Conservation (phyloP, 2,329 filamentous ascomycete species). For the Catunica adiposa region DNA sequence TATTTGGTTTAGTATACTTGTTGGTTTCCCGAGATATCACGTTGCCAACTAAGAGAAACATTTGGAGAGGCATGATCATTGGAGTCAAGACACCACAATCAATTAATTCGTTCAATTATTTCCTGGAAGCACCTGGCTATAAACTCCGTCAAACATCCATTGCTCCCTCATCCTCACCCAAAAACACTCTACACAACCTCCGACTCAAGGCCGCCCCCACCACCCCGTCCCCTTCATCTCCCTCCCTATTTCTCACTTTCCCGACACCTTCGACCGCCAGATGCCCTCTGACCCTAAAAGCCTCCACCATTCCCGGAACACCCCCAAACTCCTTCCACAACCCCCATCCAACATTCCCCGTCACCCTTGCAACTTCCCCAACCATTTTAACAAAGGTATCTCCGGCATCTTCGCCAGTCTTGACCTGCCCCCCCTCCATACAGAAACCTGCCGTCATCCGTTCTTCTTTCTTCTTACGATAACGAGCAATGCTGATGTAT, state of each 20-base stretch:
- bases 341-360: conserved; percentile 54
- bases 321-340: conserved; percentile 44
- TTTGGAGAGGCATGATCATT: too few relatives aligned
- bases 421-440: conserved; percentile 64
- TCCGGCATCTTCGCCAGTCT: conserved; percentile 43
- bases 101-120: too few relatives aligned
- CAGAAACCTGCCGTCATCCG: conserved; percentile 49
- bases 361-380: conserved; percentile 56
- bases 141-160: conserved; percentile 31
- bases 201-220: conserved; percentile 43
- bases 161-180: conserved; percentile 36
- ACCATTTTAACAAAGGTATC: conserved; percentile 64
- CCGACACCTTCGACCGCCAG: conserved; percentile 43
- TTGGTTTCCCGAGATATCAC: too few relatives aligned
- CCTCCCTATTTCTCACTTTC: conserved; percentile 41
- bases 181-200: conserved; percentile 44
- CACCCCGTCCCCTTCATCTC: conserved; percentile 35
- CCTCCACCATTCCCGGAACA: conserved; percentile 40
- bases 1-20: too few relatives aligned
- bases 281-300: conserved; percentile 42
- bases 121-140: too few relatives aligned
- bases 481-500: conserved; percentile 61
- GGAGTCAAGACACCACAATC: too few relatives aligned
- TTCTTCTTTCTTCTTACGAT: conserved; percentile 36
- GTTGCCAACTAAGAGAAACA: too few relatives aligned